Percentiles rank a stretch among this genome's conserved stretches.
These are phyloP conservation scores for Mortierella sp. DNA, from an alignment of 371 early-diverging fungal genomes.

Conservation along the genomic window DNA sequence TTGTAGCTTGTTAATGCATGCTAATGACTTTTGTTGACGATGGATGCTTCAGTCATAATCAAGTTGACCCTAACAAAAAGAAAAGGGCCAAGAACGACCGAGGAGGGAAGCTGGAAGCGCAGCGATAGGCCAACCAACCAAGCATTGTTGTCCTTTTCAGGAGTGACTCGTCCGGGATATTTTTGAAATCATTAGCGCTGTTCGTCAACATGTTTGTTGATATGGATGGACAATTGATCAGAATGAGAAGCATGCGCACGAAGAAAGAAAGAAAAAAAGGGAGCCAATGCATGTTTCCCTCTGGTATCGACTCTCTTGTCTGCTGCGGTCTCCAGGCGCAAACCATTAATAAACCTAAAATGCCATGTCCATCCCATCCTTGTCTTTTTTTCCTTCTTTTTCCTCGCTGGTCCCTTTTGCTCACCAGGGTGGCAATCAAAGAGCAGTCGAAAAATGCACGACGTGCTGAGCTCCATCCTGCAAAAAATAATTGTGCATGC, in stretches of 20 bases:
- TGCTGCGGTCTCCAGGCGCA: conserved; percentile 2
- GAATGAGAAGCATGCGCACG: conserved; percentile 3
- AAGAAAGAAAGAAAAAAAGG: neutral
- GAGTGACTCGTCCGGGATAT: conserved; percentile 7
- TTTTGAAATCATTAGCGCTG: neutral
- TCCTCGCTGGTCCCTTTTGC: neutral
- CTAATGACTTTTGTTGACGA: no score
- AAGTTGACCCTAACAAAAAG: neutral
- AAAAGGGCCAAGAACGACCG: neutral
- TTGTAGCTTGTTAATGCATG: neutral
- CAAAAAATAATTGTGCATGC: neutral
- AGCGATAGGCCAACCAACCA: conserved; percentile 1
- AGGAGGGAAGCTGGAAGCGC: conserved; percentile 1
- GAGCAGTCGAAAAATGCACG: conserved; percentile 4
- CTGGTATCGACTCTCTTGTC: neutral
- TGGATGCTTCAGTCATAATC: neutral
- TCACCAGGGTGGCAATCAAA: conserved; percentile 8
- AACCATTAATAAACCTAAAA: conserved; percentile 6
- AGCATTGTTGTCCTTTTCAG: conserved; percentile 12
- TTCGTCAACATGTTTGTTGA: neutral
- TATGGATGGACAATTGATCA: neutral
- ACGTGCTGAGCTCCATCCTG: neutral
- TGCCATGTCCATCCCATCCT: neutral
- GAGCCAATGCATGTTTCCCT: conserved; percentile 4
- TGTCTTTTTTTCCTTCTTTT: neutral